Conservation (phyloP, 2,329 filamentous ascomycete genomes). For the Paradendryphiella salina region DNA sequence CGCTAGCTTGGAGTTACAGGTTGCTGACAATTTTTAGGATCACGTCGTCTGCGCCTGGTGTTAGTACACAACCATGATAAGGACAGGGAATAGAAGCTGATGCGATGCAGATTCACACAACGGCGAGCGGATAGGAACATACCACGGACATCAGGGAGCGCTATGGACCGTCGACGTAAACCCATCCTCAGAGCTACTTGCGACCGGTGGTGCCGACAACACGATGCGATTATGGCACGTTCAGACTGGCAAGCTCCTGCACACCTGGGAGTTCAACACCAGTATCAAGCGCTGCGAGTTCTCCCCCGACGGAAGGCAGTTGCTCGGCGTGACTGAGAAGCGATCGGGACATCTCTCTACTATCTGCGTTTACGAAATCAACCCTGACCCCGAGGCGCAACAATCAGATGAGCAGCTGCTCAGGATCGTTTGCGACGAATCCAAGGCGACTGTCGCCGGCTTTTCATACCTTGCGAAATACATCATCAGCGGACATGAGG, state of each 20-base stretch:
- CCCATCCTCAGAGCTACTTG: constrained; percentile 87
- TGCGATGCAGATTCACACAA: constrained; percentile 71
- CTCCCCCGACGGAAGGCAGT: constrained; percentile 85
- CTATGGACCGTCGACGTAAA: constrained; percentile 99
- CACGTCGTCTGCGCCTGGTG: constrained; percentile 96
- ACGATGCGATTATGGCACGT: constrained; percentile 97
- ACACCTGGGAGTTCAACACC: constrained; percentile 97
- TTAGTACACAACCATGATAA: constrained; percentile 24
- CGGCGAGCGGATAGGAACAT: constrained; percentile 91
- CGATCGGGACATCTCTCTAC: constrained; percentile 94
- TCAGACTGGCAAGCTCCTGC: constrained; percentile 87
- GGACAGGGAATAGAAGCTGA: constrained; percentile 24
- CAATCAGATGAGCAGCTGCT: constrained; percentile 82
- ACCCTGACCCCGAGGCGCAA: constrained; percentile 76
- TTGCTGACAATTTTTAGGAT: constrained; percentile 53
- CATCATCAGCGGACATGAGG: constrained; percentile 97
- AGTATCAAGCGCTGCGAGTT: constrained; percentile 98
- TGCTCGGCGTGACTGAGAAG: constrained; percentile 97
- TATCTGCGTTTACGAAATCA: constrained; percentile 90
- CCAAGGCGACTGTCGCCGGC: constrained; percentile 95
- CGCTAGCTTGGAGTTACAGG: background rate
- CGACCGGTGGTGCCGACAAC: constrained; percentile 96
- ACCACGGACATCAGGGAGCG: constrained; percentile 94
- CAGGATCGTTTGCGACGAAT: constrained; percentile 85
- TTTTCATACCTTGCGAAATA: constrained; percentile 95